Base-by-base conservation (phyloP, 345 rosid genomes). In the Melastoma malabathricum region DNA sequence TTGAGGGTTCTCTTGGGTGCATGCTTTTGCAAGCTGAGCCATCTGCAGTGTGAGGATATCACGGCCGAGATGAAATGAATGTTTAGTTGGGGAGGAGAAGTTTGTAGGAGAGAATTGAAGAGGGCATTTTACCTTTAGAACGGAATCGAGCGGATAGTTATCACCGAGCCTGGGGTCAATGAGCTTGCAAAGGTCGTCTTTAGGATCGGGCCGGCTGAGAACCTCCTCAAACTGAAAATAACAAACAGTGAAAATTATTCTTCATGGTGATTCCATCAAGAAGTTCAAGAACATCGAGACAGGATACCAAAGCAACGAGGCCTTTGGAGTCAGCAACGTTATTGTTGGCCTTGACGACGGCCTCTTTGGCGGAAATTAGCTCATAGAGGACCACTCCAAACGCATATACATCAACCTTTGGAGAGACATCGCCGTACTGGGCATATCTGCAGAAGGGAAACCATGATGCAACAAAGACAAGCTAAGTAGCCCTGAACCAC, bases 371-470 rank as follows among this genome's bases (percentile, higher is more conserved):
- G 48, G 98, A 87, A 22, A 92, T 81, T 55, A 92, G 86, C 52
- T 92, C 98, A 45, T 81, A 92, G 17, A 92, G 90, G 50, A 92
- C 95, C 58, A 92, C 98, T 25, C 98, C 98, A 52, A 92, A 84
- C 14, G 98, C 98, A 46, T 74, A 92, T 18, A 92, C 97, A 70
- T 90, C 98, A 15, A 81, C 78, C 64, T 92, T 92, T 3, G 97
- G 73, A 64, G 98, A 87, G 54, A 87, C 89, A 58, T 84, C 95
- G 13, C 96, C 95, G 52, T 75, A 84, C 34, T 66, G 83, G 41
- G 93, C 93, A 71, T 77, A 84, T 72, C 98, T 87, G 79, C 58
- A 75, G 10, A 9, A 18, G 31, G 9, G 44, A 31, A 34, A 46
- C 15, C 17, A 18, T 2, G 18, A 1, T n/a, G 38, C 38, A 29